These are phyloP conservation scores for Xerocomus subilludens DNA, from an alignment of 1,284 basidiomycete species.

Conservation along the genomic window DNA sequence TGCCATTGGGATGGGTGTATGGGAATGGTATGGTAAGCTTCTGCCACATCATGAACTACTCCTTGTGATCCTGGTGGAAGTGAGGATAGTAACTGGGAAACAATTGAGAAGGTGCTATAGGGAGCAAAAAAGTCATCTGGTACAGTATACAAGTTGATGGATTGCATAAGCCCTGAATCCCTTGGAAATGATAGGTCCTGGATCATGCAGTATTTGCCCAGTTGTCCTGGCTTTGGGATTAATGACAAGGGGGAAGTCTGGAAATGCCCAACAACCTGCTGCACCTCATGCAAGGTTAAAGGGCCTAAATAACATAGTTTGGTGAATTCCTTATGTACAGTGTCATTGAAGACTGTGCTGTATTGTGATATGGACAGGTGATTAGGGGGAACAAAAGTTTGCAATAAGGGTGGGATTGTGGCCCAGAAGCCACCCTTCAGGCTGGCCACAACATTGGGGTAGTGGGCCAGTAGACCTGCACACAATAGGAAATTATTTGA, in stretches of 20 bases:
- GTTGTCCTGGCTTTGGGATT: background rate
- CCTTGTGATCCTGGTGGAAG: too few relatives aligned
- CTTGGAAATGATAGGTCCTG: too few relatives aligned
- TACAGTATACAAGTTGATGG: too few relatives aligned
- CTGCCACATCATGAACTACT: too few relatives aligned
- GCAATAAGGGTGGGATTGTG: background rate
- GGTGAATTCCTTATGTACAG: background rate
- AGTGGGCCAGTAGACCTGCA: background rate
- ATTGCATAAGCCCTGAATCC: too few relatives aligned
- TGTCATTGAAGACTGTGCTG: background rate
- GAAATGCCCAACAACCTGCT: background rate
- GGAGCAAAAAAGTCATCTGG: too few relatives aligned
- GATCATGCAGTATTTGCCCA: background rate
- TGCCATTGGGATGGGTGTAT: too few relatives aligned
- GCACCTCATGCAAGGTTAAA: rapidly evolving
- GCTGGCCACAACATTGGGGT: background rate
- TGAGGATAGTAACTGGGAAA: too few relatives aligned
- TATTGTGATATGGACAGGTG: background rate
- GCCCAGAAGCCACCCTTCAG: background rate
- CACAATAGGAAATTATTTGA: background rate
- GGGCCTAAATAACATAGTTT: background rate
- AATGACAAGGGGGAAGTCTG: background rate
- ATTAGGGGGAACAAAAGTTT: background rate
- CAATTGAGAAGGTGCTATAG: too few relatives aligned
- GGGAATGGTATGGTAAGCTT: too few relatives aligned